phyloP scores from a whole-genome alignment of 108 stramenopile species.

The Fragilariopsis cylindrus region DNA sequence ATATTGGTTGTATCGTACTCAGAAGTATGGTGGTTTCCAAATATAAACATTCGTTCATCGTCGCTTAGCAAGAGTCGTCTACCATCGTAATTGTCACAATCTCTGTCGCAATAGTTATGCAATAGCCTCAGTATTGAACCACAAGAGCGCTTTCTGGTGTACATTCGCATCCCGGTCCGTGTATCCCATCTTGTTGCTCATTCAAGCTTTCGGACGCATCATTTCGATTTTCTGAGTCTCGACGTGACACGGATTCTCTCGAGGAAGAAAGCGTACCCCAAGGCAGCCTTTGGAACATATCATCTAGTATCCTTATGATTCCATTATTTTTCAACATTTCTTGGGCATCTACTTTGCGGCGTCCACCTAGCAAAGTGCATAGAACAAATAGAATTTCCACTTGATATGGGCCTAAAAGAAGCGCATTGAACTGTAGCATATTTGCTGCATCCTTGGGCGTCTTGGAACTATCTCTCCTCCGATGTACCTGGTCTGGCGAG shows the following conservation, averaged over 20 bases:
- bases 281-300: constrained; percentile 78
- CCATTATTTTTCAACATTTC: constrained; percentile 48
- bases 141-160: constrained; percentile 83
- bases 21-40: constrained; percentile 2
- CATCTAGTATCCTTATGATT: constrained; percentile 58
- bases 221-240: constrained; percentile 1
- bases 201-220: constrained; percentile 3
- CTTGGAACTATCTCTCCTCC: not conserved
- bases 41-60: constrained; percentile 41
- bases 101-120: constrained; percentile 89
- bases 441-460: constrained; percentile 60
- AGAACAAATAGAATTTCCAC: constrained; percentile 87
- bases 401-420: constrained; percentile 66
- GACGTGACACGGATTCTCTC: constrained; percentile 20
- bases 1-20: constrained; percentile 22
- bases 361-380: constrained; percentile 79
- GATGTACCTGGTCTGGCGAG: constrained; percentile 34
- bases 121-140: constrained; percentile 86
- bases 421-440: constrained; percentile 67
- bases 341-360: constrained; percentile 78
- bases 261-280: constrained; percentile 47
- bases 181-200: constrained; percentile 37
- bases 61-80: constrained; percentile 45
- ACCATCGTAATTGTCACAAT: constrained; percentile 66
- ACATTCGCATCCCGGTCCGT: constrained; percentile 84